Conservation (phyloP, 306 rosid genomes). For the Vigna mungo region DNA sequence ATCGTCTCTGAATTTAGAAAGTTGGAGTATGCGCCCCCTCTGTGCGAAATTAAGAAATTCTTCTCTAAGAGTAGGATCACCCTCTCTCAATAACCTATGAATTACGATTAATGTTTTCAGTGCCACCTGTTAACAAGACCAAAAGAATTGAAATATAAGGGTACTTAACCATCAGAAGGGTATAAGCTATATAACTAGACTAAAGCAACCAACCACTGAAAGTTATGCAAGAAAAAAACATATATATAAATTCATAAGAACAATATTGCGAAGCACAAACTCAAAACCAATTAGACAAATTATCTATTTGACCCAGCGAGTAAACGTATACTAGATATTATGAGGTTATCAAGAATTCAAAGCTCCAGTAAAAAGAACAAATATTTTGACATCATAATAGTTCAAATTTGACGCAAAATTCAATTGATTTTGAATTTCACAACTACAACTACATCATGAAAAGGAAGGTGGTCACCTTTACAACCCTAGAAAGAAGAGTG, state of each 20-base stretch:
- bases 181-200: constrained; percentile 27
- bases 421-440: background rate
- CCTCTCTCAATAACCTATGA: constrained; percentile 82
- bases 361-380: background rate
- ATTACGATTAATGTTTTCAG: constrained; percentile 72
- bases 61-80: constrained; percentile 81
- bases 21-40: constrained; percentile 76
- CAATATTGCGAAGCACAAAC: background rate
- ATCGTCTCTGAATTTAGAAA: constrained; percentile 86
- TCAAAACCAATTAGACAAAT: background rate
- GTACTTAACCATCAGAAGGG: background rate
- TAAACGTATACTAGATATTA: constrained; percentile 5
- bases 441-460: background rate
- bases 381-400: background rate
- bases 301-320: background rate
- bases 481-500: background rate
- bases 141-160: constrained; percentile 21
- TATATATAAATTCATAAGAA: background rate
- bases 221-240: background rate
- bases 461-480: background rate
- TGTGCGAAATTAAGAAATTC: constrained; percentile 72
- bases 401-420: constrained; percentile 12
- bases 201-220: background rate
- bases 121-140: constrained; percentile 64
- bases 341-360: background rate